A percentile compares a stretch with the other conserved stretches of the same genome.
These are phyloP conservation scores for Mitragyna speciosa DNA, from an alignment of 257 asterid species.

Conservation along the genomic window DNA sequence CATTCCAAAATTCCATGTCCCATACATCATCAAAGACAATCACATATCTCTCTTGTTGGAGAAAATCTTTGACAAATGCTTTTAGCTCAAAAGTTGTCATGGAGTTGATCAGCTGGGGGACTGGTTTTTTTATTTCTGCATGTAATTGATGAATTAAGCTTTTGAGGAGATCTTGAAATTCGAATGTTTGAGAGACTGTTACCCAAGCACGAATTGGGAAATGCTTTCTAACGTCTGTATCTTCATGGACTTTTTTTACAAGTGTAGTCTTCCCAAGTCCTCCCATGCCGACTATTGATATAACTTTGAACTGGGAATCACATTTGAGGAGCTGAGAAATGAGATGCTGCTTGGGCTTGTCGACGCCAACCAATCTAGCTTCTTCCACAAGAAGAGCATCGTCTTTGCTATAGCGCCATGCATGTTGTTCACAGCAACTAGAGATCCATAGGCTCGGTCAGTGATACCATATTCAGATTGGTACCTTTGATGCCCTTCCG, in stretches of 20 bases:
- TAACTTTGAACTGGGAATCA: conserved; percentile 9
- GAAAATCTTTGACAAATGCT: background rate
- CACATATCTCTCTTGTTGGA: conserved; percentile 1
- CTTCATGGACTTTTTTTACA: conserved; percentile 25
- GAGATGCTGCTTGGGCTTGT: conserved; percentile 7
- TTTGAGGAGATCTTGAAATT: background rate
- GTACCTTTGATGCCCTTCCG: too few relatives aligned
- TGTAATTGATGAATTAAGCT: background rate
- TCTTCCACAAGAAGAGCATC: too few relatives aligned
- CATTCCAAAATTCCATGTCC: conserved; percentile 13
- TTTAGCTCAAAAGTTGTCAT: conserved; percentile 4
- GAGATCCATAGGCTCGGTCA: too few relatives aligned
- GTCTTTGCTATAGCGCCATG: too few relatives aligned
- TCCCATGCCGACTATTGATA: conserved; percentile 30
- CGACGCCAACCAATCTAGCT: too few relatives aligned
- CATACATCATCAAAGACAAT: conserved; percentile 31
- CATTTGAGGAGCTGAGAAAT: conserved; percentile 4
- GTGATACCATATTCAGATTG: too few relatives aligned
- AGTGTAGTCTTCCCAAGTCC: conserved; percentile 39
- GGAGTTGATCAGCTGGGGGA: background rate
- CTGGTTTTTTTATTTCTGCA: background rate
- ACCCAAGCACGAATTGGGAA: conserved; percentile 21
- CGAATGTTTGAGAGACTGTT: conserved; percentile 8
- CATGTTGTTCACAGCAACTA: too few relatives aligned
- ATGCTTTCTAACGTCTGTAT: conserved; percentile 1